phyloP scores from a whole-genome alignment of 2,329 filamentous ascomycete species.

The Diaporthe sp. region DNA sequence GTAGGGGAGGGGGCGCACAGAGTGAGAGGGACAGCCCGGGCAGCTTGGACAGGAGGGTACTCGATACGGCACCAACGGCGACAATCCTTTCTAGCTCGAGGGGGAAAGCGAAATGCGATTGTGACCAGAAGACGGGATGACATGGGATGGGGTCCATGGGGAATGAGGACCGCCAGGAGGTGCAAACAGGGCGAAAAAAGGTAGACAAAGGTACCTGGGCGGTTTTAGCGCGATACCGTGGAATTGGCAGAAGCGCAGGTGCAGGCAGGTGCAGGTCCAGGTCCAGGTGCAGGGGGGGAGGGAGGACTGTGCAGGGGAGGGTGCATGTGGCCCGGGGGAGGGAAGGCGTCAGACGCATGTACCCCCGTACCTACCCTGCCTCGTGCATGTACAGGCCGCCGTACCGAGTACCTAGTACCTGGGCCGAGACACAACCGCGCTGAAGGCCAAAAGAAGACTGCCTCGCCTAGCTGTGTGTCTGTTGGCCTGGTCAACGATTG shows the following conservation, averaged over 20 bases:
- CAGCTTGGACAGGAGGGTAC: constrained; percentile 26
- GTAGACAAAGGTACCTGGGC: constrained; percentile 32
- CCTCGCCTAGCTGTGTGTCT: not conserved
- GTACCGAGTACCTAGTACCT: constrained; percentile 26
- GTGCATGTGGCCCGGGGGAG: constrained; percentile 27
- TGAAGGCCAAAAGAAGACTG: not conserved
- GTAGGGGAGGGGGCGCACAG: not conserved
- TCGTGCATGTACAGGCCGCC: constrained; percentile 21
- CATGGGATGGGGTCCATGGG: constrained; percentile 35
- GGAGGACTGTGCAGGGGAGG: constrained; percentile 4
- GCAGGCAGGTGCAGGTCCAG: constrained; percentile 24
- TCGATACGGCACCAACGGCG: constrained; percentile 34
- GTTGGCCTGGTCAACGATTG: not conserved
- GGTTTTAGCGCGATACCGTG: constrained; percentile 32
- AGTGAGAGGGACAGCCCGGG: constrained; percentile 1
- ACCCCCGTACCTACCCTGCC: constrained; percentile 17
- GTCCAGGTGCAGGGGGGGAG: constrained; percentile 19
- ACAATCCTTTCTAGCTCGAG: constrained; percentile 33
- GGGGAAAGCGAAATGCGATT: constrained; percentile 33
- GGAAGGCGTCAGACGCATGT: constrained; percentile 31
- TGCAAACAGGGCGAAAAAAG: constrained; percentile 20
- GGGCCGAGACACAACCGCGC: constrained; percentile 11
- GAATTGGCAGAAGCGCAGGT: constrained; percentile 30
- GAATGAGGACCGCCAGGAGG: constrained; percentile 36
- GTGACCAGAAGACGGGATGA: constrained; percentile 37